Conservation (phyloP, 179 eudicot genomes). For the Beta corolliflora region DNA sequence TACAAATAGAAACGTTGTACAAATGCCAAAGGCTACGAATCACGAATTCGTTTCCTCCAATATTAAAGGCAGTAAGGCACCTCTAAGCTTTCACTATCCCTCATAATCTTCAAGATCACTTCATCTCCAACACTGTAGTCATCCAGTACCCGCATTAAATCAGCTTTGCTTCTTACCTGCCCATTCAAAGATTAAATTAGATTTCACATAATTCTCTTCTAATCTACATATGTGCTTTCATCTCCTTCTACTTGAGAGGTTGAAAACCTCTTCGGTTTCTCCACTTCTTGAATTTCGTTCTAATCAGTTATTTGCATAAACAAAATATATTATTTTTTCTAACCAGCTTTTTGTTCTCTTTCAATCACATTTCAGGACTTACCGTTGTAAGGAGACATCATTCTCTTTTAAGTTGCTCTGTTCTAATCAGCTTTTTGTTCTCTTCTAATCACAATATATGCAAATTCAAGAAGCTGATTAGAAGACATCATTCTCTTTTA, state of each 20-base stretch:
- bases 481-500: background rate
- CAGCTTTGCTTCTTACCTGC: conserved; percentile 90
- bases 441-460: too few relatives aligned
- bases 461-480: too few relatives aligned
- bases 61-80: conserved; percentile 57
- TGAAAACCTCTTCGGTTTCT: too few relatives aligned
- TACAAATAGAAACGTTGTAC: background rate
- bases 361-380: too few relatives aligned
- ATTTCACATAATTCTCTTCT: background rate
- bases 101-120: conserved; percentile 63
- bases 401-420: too few relatives aligned
- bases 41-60: conserved; percentile 67
- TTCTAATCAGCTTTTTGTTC: too few relatives aligned
- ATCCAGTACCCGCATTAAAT: conserved; percentile 65
- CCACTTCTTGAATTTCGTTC: too few relatives aligned
- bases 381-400: too few relatives aligned
- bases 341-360: too few relatives aligned
- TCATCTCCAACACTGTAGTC: conserved; percentile 77
- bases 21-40: background rate
- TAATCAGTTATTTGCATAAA: too few relatives aligned
- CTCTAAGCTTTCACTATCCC: conserved; percentile 70
- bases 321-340: too few relatives aligned
- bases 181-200: conserved; percentile 21
- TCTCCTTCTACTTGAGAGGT: too few relatives aligned
- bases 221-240: background rate